These are phyloP conservation scores for Stemphylium beticola DNA, from an alignment of 2,329 filamentous ascomycete genomes.

Conservation along the genomic window DNA sequence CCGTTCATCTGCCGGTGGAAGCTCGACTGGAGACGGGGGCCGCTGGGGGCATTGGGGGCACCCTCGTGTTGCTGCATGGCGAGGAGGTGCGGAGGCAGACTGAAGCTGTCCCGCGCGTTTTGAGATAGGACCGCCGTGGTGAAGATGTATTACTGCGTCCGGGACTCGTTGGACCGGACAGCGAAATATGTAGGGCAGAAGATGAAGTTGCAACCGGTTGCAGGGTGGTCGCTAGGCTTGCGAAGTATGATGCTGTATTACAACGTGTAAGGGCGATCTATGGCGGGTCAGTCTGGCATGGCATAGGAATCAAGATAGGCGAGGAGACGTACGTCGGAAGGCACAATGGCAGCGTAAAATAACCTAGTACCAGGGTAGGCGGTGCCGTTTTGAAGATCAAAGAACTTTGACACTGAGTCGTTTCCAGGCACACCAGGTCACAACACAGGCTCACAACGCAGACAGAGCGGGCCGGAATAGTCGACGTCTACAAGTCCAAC, in stretches of 20 bases:
- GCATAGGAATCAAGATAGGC: neutral
- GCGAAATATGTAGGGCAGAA: slow-evolving; percentile 47
- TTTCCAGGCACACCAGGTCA: slow-evolving; percentile 22
- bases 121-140: slow-evolving; percentile 84
- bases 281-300: slow-evolving; percentile 12
- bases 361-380: slow-evolving; percentile 32
- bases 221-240: slow-evolving; percentile 28
- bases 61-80: slow-evolving; percentile 88
- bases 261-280: slow-evolving; percentile 37
- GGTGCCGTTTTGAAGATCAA: slow-evolving; percentile 35
- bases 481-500: slow-evolving; percentile 10
- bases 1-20: slow-evolving; percentile 72
- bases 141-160: slow-evolving; percentile 66
- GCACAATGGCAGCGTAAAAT: slow-evolving; percentile 35
- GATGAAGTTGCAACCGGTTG: slow-evolving; percentile 39
- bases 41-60: slow-evolving; percentile 64
- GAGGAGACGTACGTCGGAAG: slow-evolving; percentile 34
- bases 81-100: slow-evolving; percentile 82
- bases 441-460: slow-evolving; percentile 22
- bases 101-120: slow-evolving; percentile 79
- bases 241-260: slow-evolving; percentile 41
- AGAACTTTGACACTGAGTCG: slow-evolving; percentile 29
- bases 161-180: slow-evolving; percentile 52
- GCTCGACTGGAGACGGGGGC: slow-evolving; percentile 64
- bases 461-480: slow-evolving; percentile 5